These are phyloP conservation scores for Whalleya microplaca DNA, from an alignment of 2,329 filamentous ascomycete species.

Conservation along the genomic window DNA sequence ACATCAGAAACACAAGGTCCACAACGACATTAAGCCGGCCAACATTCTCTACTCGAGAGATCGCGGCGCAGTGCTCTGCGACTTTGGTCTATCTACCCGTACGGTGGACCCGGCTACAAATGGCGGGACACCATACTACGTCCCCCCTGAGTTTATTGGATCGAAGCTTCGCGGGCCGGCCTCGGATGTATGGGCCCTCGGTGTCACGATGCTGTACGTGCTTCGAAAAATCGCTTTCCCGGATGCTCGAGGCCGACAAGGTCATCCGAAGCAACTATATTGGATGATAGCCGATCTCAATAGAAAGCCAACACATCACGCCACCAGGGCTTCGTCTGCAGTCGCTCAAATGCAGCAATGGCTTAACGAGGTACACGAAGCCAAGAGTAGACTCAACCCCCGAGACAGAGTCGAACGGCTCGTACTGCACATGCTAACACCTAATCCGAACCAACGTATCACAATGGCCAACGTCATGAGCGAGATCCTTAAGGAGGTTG, in stretches of 20 bases:
- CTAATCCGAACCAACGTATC: conserved; percentile 55
- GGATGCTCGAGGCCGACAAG: conserved; percentile 52
- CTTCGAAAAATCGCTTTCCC: conserved; percentile 59
- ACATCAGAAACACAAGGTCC: conserved; percentile 56
- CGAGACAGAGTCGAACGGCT: conserved; percentile 55
- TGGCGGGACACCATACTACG: conserved; percentile 64
- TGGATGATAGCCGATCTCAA: conserved; percentile 64
- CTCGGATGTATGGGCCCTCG: conserved; percentile 64
- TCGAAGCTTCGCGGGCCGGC: conserved; percentile 56
- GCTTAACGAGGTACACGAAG: conserved; percentile 57
- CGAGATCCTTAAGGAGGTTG: conserved; percentile 43
- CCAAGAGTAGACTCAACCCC: conserved; percentile 48
- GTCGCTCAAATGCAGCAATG: conserved; percentile 59
- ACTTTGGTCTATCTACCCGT: conserved; percentile 60
- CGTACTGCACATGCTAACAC: conserved; percentile 57
- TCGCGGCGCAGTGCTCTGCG: conserved; percentile 62
- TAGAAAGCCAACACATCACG: conserved; percentile 37
- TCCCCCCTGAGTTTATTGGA: conserved; percentile 64
- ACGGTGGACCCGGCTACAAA: conserved; percentile 50
- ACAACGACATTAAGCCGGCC: conserved; percentile 66
- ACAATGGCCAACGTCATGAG: conserved; percentile 56
- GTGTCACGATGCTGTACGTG: conserved; percentile 64
- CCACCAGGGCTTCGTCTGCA: conserved; percentile 39
- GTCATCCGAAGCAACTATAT: conserved; percentile 55
- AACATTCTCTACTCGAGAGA: conserved; percentile 64